These are phyloP conservation scores for Dentipellis fragilis DNA, from an alignment of 768 basidiomycete species.

Conservation along the genomic window DNA sequence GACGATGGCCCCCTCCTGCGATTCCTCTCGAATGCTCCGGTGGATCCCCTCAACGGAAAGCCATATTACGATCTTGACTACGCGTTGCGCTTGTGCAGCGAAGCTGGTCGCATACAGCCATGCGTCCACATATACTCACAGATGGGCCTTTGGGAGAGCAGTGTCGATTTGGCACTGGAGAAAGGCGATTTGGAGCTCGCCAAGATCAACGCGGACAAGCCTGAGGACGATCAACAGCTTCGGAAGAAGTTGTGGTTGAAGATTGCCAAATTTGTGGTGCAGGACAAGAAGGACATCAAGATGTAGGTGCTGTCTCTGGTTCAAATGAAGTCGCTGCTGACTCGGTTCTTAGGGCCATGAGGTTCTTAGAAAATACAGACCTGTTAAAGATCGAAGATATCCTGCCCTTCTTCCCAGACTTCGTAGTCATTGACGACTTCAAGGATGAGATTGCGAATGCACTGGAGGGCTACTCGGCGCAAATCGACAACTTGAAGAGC, in stretches of 20 bases:
- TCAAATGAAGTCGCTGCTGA: background rate
- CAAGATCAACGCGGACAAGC: constrained; percentile 91
- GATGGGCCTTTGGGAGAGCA: constrained; percentile 95
- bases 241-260: constrained; percentile 96
- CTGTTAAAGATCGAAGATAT: constrained; percentile 98
- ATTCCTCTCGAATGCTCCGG: constrained; percentile 75
- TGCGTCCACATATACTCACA: constrained; percentile 96
- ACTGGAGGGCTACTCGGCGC: constrained; percentile 85
- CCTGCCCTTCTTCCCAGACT: constrained; percentile 98
- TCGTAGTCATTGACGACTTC: constrained; percentile 98
- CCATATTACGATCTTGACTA: constrained; percentile 98
- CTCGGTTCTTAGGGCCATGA: constrained; percentile 68
- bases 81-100: constrained; percentile 85
- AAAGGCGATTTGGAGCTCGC: constrained; percentile 94
- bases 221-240: constrained; percentile 78
- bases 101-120: constrained; percentile 67
- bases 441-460: constrained; percentile 98
- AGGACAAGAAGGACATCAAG: constrained; percentile 97
- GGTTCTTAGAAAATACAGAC: constrained; percentile 89
- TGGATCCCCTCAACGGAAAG: constrained; percentile 70
- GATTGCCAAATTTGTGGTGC: constrained; percentile 96
- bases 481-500: constrained; percentile 79
- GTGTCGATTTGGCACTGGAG: constrained; percentile 88
- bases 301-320: constrained; percentile 47
- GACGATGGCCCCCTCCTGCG: constrained; percentile 74